These are phyloP conservation scores for Podaxis sp. DNA, from an alignment of 768 basidiomycete genomes.

Conservation along the genomic window DNA sequence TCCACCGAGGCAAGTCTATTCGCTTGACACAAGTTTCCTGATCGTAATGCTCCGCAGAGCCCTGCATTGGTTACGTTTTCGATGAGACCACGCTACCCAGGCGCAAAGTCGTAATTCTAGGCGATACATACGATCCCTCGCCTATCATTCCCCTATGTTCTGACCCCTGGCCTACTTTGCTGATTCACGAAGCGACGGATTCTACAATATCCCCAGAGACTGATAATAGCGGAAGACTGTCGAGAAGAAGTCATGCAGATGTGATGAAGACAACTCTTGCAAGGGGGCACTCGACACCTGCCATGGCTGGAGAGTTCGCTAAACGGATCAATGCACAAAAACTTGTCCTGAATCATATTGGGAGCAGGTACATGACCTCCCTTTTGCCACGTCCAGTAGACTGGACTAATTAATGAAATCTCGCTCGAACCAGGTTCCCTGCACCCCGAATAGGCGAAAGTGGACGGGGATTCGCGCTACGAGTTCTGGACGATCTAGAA, in stretches of 20 bases:
- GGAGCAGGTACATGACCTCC: slow-evolving; percentile 47
- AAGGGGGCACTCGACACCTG: slow-evolving; percentile 78
- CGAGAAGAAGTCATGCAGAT: slow-evolving; percentile 40
- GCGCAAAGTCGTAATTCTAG: slow-evolving; percentile 73
- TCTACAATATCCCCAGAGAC: slow-evolving; percentile 60
- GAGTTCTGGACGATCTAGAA: slow-evolving; percentile 60
- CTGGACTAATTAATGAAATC: not conserved
- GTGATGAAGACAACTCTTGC: slow-evolving; percentile 52
- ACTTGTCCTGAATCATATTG: slow-evolving; percentile 78
- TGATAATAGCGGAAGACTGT: slow-evolving; percentile 40
- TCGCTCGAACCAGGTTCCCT: slow-evolving; percentile 44
- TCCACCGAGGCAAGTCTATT: slow-evolving; percentile 62
- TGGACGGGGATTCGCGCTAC: slow-evolving; percentile 33
- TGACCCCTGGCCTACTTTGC: slow-evolving; percentile 53
- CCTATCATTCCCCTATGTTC: slow-evolving; percentile 56
- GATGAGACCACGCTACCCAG: slow-evolving; percentile 48
- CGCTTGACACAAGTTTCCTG: not conserved
- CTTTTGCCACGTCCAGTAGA: not conserved
- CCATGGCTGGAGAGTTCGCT: slow-evolving; percentile 78
- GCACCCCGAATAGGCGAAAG: slow-evolving; percentile 36
- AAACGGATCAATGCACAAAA: slow-evolving; percentile 54
- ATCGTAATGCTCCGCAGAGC: slow-evolving; percentile 43
- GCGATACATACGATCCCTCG: slow-evolving; percentile 72
- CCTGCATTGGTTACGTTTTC: slow-evolving; percentile 79
- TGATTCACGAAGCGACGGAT: slow-evolving; percentile 88